Conservation (phyloP, 371 early-diverging fungal genomes). For the Mucor mucedo region DNA sequence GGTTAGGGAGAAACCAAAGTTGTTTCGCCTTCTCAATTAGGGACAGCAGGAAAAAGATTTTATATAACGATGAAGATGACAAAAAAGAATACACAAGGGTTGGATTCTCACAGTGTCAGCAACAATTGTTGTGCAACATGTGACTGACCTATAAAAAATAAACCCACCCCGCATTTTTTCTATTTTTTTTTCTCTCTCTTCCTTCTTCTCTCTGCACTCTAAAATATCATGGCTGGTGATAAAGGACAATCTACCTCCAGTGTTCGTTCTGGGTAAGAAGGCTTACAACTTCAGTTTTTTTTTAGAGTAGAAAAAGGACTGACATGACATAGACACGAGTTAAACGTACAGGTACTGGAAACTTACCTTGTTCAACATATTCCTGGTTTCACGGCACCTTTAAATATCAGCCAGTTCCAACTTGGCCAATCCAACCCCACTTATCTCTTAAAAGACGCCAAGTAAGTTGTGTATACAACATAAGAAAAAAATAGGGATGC, state of each 20-base stretch:
- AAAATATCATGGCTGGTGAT: conserved; percentile 9
- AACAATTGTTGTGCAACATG: background rate
- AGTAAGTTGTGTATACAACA: conserved; percentile 52
- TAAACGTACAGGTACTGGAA: conserved; percentile 65
- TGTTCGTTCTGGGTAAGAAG: conserved; percentile 42
- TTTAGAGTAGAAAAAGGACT: background rate
- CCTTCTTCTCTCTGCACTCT: conserved; percentile 7
- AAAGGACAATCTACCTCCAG: conserved; percentile 41
- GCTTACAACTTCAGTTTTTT: background rate
- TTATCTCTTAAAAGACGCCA: conserved; percentile 73
- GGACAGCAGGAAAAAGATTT: background rate
- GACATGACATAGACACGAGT: conserved; percentile 55
- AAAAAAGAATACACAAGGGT: background rate
- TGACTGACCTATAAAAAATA: background rate
- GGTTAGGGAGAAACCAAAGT: background rate
- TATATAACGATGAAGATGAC: background rate
- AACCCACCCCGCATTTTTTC: background rate
- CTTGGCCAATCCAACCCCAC: conserved; percentile 94
- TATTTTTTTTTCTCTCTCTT: conserved; percentile 1
- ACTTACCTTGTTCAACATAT: conserved; percentile 56
- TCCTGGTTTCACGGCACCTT: conserved; percentile 64
- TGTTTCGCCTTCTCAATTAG: background rate
- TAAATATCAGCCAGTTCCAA: conserved; percentile 81
- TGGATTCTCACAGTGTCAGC: background rate
- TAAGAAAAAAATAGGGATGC: background rate